Percentiles rank a stretch among this genome's conserved stretches.
phyloP scores from a whole-genome alignment of 441 rosid species.

The Adansonia madagascariensis region DNA sequence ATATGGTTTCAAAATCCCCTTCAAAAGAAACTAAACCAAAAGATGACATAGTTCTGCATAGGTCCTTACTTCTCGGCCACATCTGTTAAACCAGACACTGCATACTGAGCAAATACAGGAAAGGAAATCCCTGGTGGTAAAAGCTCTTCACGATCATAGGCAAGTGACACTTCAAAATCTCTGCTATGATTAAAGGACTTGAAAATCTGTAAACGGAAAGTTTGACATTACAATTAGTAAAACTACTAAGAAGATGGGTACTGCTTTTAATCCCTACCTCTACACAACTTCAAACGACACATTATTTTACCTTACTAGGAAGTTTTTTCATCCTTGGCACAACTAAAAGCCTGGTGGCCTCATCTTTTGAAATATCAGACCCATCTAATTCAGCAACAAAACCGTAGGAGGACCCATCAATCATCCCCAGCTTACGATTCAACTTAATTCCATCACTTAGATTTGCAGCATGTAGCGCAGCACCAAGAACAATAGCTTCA shows the following conservation, averaged over 20 bases:
- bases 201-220: slow-evolving; percentile 67
- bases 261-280: slow-evolving; percentile 13
- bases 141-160: slow-evolving; percentile 71
- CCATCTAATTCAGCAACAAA: slow-evolving; percentile 74
- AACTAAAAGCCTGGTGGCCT: slow-evolving; percentile 66
- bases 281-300: neutral
- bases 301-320: slow-evolving; percentile 79
- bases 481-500: slow-evolving; percentile 94
- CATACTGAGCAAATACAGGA: slow-evolving; percentile 79
- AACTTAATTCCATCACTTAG: slow-evolving; percentile 96
- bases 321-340: slow-evolving; percentile 93
- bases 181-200: slow-evolving; percentile 73
- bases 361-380: slow-evolving; percentile 69
- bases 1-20: neutral
- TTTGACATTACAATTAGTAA: slow-evolving; percentile 28
- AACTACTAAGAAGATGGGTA: slow-evolving; percentile 25
- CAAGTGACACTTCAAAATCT: slow-evolving; percentile 90
- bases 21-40: slow-evolving; percentile 17
- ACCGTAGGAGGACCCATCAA: slow-evolving; percentile 94
- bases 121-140: slow-evolving; percentile 75
- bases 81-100: slow-evolving; percentile 78
- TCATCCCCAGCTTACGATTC: slow-evolving; percentile 89
- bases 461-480: slow-evolving; percentile 91
- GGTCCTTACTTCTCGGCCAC: slow-evolving; percentile 78
- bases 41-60: slow-evolving; percentile 14